Evolutionary conservation across 139 green algal species (phyloP).

Genomic region (Eudorina sp.): DNA sequence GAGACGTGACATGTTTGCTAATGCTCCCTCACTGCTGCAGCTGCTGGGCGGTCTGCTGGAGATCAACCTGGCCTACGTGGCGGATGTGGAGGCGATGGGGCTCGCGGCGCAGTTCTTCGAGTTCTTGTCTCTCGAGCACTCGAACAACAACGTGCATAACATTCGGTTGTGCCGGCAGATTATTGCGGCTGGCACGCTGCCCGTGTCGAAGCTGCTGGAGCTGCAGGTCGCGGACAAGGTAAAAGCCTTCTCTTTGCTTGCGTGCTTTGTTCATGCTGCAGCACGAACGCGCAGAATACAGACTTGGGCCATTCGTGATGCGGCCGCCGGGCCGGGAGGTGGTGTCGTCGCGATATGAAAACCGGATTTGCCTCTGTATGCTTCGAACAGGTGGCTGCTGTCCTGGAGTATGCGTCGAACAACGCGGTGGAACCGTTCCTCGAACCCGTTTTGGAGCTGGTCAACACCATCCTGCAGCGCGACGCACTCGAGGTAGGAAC

Average conservation of each 20-base stretch:
- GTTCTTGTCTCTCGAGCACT: conserved; percentile 88
- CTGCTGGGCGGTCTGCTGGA: conserved; percentile 73
- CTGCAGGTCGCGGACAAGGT: conserved; percentile 64
- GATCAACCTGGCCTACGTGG: conserved; percentile 67
- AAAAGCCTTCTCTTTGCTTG: too few relatives aligned
- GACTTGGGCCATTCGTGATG: too few relatives aligned
- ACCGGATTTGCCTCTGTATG: neutral
- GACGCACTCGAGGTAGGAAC: conserved; percentile 50
- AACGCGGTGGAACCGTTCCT: conserved; percentile 90
- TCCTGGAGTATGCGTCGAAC: conserved; percentile 86
- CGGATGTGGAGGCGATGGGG: conserved; percentile 67
- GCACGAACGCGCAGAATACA: too few relatives aligned
- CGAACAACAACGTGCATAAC: conserved; percentile 97
- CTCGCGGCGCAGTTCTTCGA: conserved; percentile 86
- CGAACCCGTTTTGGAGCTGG: conserved; percentile 85
- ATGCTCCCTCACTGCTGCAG: conserved; percentile 34
- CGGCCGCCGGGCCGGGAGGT: too few relatives aligned
- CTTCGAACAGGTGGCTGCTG: conserved; percentile 72
- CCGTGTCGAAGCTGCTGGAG: conserved; percentile 49
- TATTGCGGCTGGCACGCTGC: conserved; percentile 61
- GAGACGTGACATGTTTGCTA: too few relatives aligned
- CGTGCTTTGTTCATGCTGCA: neutral
- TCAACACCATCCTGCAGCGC: conserved; percentile 63
- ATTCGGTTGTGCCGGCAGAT: conserved; percentile 87
- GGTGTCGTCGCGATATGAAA: neutral